These are phyloP conservation scores for Capronia coronata DNA, from an alignment of 2,329 filamentous ascomycete genomes.

Conservation along the genomic window DNA sequence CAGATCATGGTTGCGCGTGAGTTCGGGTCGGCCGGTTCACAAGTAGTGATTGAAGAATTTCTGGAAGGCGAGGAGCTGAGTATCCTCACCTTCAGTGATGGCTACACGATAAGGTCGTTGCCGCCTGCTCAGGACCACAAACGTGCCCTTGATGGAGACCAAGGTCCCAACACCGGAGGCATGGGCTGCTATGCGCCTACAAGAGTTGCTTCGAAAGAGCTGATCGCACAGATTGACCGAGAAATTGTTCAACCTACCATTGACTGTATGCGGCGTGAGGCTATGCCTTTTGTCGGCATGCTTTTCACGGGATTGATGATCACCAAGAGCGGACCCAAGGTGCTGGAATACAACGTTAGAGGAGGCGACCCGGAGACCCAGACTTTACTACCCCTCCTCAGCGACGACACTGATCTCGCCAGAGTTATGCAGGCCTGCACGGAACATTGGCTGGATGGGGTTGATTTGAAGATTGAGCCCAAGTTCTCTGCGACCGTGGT, in stretches of 20 bases:
- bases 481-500: constrained; percentile 85
- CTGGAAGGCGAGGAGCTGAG: constrained; percentile 86
- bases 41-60: constrained; percentile 94
- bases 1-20: constrained; percentile 86
- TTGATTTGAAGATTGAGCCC: constrained; percentile 60
- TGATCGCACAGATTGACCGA: constrained; percentile 71
- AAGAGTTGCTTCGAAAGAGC: constrained; percentile 64
- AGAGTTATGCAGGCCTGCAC: constrained; percentile 83
- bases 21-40: constrained; percentile 78
- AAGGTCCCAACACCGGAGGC: constrained; percentile 88
- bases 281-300: constrained; percentile 62
- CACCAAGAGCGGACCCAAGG: constrained; percentile 70
- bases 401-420: constrained; percentile 71
- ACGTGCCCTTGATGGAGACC: constrained; percentile 82
- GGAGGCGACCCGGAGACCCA: constrained; percentile 92
- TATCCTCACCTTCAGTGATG: constrained; percentile 86
- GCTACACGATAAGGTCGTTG: constrained; percentile 72
- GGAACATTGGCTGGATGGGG: constrained; percentile 63
- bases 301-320: constrained; percentile 94
- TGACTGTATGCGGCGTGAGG: constrained; percentile 76
- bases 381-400: constrained; percentile 67
- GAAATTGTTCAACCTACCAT: constrained; percentile 86
- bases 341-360: constrained; percentile 87
- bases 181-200: constrained; percentile 98
- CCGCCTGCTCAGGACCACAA: constrained; percentile 97